Conservation (phyloP, 2,329 filamentous ascomycete genomes). For the Aspergillus flavus region DNA sequence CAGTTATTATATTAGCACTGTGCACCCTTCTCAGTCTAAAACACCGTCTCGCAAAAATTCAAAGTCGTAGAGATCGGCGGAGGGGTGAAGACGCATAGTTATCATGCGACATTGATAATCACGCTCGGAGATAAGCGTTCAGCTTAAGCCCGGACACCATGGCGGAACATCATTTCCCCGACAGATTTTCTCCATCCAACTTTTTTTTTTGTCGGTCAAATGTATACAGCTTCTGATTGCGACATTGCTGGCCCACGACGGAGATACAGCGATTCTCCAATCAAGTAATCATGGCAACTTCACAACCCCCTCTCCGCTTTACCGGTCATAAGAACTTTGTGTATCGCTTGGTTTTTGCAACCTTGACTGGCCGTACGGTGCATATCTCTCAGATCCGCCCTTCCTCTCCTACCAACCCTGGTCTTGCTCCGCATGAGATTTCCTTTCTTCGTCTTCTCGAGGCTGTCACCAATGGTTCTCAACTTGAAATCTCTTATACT, state of each 20-base stretch:
- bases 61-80: neutral
- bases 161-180: slow-evolving; percentile 29
- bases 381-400: slow-evolving; percentile 94
- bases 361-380: slow-evolving; percentile 83
- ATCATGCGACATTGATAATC: slow-evolving; percentile 7
- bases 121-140: slow-evolving; percentile 30
- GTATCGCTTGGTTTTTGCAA: slow-evolving; percentile 83
- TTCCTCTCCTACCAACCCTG: slow-evolving; percentile 80
- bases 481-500: slow-evolving; percentile 94
- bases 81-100: slow-evolving; percentile 2
- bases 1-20: neutral
- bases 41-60: neutral
- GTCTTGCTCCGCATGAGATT: slow-evolving; percentile 88
- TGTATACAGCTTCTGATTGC: neutral
- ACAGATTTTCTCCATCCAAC: slow-evolving; percentile 36
- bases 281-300: slow-evolving; percentile 36
- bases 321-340: slow-evolving; percentile 82
- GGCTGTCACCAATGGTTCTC: slow-evolving; percentile 89
- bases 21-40: neutral
- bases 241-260: slow-evolving; percentile 9
- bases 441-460: slow-evolving; percentile 95
- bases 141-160: slow-evolving; percentile 30
- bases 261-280: slow-evolving; percentile 17
- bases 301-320: slow-evolving; percentile 66
- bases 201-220: slow-evolving; percentile 17